A percentile compares a stretch with the other conserved stretches of the same genome.
Evolutionary conservation across 108 stramenopile genomes (phyloP).

Genomic region (Cyclotella atomus): DNA sequence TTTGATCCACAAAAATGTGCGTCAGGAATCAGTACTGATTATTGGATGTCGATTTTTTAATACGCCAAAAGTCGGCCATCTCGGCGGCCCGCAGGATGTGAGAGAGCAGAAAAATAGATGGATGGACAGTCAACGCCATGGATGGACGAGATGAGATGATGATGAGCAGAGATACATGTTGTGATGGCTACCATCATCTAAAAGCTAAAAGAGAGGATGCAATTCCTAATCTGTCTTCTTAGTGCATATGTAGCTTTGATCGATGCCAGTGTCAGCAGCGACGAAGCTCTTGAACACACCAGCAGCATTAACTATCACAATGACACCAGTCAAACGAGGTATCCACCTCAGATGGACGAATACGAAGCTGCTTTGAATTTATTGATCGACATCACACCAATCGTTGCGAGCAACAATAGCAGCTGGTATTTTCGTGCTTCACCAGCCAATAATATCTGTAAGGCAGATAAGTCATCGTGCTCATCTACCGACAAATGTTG

Average conservation of each 20-base stretch:
- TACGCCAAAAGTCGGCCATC: too few species aligned
- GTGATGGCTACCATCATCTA: neutral
- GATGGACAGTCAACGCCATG: too few species aligned
- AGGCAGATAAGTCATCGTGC: neutral
- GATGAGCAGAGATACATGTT: neutral
- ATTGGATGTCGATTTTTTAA: too few species aligned
- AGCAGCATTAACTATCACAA: neutral
- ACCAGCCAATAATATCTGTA: neutral
- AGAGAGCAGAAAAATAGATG: too few species aligned
- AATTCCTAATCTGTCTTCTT: neutral
- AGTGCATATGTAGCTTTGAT: neutral
- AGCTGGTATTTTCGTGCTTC: neutral
- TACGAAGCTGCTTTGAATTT: constrained; percentile 1
- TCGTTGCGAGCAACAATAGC: neutral
- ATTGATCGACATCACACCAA: neutral
- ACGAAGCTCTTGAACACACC: neutral
- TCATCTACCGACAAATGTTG: neutral
- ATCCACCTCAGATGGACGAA: constrained; percentile 5
- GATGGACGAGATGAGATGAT: neutral
- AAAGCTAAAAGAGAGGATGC: neutral
- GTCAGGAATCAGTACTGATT: too few species aligned
- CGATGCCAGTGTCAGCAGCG: neutral
- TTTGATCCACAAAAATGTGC: too few species aligned
- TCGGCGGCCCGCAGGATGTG: too few species aligned
- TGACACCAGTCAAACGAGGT: neutral